Evolutionary conservation across 164 flowering plant species (phyloP), one percentile per base, ranked within the genome.

Genomic region (Berberis thunbergii): DNA sequence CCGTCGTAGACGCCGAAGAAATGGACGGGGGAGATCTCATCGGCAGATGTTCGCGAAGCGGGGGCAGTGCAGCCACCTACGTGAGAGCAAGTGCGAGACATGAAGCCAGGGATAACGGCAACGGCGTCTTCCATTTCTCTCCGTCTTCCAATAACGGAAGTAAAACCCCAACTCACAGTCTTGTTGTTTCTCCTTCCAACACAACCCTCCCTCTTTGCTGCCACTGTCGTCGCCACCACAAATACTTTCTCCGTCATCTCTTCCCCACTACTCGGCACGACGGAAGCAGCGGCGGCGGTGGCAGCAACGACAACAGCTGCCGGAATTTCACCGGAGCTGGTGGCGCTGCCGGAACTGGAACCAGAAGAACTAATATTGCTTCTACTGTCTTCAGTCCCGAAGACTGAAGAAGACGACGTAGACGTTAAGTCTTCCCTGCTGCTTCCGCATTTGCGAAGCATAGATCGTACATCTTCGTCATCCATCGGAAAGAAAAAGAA

Each of bases 1-100:
- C 95, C 95, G 58, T 88, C 95, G 72, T 79, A 88, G 11, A 88
- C 91, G 59, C 87, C 89, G 73, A 88, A 86, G 82, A 88, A 86
- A 75, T 83, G 86, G 38, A 83, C 71, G 9, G 86, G 86, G 41
- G 81, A 77, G 72, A 77, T 70, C 71, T 80, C 79, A 2, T 26
- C 26, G 26, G 26, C 56, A 67, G 86, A 77, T 54, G 60, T 68
- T 65, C 71, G 67, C 12, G 83, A 75, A 41, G 77, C 84, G 2
- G 80, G 74, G 10, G 91, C 87, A 44, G 85, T 77, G 70, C 90
- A 85, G 1, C 90, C 88, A 0, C 90, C 94, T 6, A 83, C 69
- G 49, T 73, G 73, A 57, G 71, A 70, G 69, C 90, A 85, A 63
- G 83, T 59, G 50, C 67, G 49, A 1, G 80, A 68, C 76, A 84